These are phyloP conservation scores for Nicotiana otophora DNA, from an alignment of 257 asterid species.

Conservation along the genomic window DNA sequence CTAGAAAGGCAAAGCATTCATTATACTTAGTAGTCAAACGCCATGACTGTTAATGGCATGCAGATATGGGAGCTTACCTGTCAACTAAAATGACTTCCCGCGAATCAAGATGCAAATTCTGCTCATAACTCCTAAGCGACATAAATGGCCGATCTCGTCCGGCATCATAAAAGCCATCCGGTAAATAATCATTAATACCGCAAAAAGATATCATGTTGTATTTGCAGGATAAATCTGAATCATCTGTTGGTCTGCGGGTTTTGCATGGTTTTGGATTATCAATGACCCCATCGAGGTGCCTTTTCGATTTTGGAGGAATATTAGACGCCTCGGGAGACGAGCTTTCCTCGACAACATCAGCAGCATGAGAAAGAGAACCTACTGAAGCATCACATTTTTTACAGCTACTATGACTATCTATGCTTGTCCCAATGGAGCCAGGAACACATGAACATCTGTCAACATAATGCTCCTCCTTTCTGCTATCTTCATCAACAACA, in stretches of 20 bases:
- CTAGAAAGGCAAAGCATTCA: not conserved
- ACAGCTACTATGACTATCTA: slow-evolving; percentile 28
- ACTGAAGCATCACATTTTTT: slow-evolving; percentile 24
- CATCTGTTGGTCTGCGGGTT: slow-evolving; percentile 61
- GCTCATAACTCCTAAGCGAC: slow-evolving; percentile 58
- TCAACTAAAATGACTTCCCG: slow-evolving; percentile 91
- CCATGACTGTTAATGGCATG: not conserved
- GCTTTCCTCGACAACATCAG: slow-evolving; percentile 34
- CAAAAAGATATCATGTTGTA: slow-evolving; percentile 72
- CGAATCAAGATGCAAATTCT: slow-evolving; percentile 38
- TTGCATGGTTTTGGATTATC: slow-evolving; percentile 88
- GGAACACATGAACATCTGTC: slow-evolving; percentile 48
- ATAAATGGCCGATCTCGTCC: slow-evolving; percentile 92
- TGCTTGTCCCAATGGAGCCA: slow-evolving; percentile 26
- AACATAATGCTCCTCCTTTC: slow-evolving; percentile 17
- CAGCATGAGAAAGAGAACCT: slow-evolving; percentile 38
- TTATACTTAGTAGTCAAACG: not conserved
- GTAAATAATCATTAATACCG: slow-evolving; percentile 60
- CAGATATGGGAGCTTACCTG: slow-evolving; percentile 35
- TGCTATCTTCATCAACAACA: slow-evolving; percentile 26
- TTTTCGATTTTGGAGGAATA: slow-evolving; percentile 50
- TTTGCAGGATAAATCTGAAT: slow-evolving; percentile 53
- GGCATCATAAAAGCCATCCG: slow-evolving; percentile 95
- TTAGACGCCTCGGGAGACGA: slow-evolving; percentile 36
- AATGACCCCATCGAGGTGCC: slow-evolving; percentile 78